These are phyloP conservation scores for Stipa capillata DNA, from an alignment of 176 grass and related monocot species.

Conservation along the genomic window DNA sequence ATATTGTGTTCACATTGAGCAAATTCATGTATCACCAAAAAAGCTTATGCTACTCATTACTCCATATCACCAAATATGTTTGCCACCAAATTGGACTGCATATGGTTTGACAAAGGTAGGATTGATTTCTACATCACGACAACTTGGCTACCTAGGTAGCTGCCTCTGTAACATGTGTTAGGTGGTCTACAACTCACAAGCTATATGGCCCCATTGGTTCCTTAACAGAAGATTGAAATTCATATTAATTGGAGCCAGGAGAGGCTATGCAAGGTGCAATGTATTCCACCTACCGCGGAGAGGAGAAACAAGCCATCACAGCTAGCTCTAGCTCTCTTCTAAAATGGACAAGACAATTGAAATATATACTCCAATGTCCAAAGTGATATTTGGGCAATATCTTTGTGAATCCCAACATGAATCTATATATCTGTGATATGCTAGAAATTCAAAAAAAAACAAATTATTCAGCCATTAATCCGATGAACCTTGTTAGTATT, in stretches of 20 bases:
- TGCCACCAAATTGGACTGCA: not conserved
- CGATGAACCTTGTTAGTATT: no score
- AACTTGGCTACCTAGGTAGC: not conserved
- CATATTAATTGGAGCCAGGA: not conserved
- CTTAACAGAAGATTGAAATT: not conserved
- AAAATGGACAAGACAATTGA: not conserved
- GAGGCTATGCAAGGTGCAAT: not conserved
- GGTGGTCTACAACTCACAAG: constrained; percentile 20
- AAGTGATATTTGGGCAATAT: not conserved
- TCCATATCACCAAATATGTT: not conserved
- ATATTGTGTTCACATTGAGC: not conserved
- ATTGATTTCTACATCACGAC: not conserved
- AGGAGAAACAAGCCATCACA: not conserved
- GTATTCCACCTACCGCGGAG: constrained; percentile 15
- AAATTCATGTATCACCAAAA: not conserved
- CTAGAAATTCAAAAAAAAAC: no score
- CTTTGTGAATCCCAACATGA: not conserved
- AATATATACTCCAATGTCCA: no score
- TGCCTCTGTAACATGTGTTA: constrained; percentile 13
- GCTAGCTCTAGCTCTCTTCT: not conserved
- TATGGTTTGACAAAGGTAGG: not conserved
- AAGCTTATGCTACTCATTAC: not conserved
- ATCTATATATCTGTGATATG: no score
- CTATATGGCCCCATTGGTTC: not conserved
- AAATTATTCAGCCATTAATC: no score